Evolutionary conservation across 371 early-diverging fungal genomes (phyloP), one percentile per base, ranked within the genome.

Genomic region (Mortierella sp.): DNA sequence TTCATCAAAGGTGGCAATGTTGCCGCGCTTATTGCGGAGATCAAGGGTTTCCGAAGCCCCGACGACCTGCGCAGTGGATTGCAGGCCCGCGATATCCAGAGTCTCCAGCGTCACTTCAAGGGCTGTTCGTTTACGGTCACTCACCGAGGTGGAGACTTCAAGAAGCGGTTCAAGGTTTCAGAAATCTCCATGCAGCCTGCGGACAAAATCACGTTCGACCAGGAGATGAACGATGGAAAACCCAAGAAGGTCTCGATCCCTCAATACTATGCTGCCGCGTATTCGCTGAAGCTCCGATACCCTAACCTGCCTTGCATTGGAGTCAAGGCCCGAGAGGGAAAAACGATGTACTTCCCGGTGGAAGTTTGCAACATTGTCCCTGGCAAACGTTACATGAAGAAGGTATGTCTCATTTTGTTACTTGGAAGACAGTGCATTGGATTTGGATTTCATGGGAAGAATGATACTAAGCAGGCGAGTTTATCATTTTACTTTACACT

Each of bases 301-400:
- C 90, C 93, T 4, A 76, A 81, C 61, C 63, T 94, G 30, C 93
- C 94, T 2, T 93, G 94, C 57, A 58, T 94, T 11, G 84, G 87
- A 23, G 90, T 90, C 57, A 57, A 64, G 44, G 65, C 52, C 12
- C 49, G 51, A 2, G 62, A 69, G 6, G 44, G 84, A 63, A n/a
- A 85, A 79, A 72, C 30, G 51, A 60, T 79, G 23, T 83, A 80
- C 61, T 80, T 94, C 54, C 94, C 94, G 15, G 78, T 90, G 50
- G 94, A 94, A 66, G 82, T 92, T 32, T 93, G 94, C 79, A 83
- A 84, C 41, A 75, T 94, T 31, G 83, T 82, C 19, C 79, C 83
- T 24, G 91, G 92, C 57, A 90, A 87, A 78, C 81, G 89, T 30
- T 88, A 86, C 72, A 70, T 80, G 62, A 76, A 85, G 60, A 88